Percentiles rank a stretch among this genome's conserved stretches.
These are phyloP conservation scores for Athelia sp. DNA, from an alignment of 1,284 basidiomycete species.

Conservation along the genomic window DNA sequence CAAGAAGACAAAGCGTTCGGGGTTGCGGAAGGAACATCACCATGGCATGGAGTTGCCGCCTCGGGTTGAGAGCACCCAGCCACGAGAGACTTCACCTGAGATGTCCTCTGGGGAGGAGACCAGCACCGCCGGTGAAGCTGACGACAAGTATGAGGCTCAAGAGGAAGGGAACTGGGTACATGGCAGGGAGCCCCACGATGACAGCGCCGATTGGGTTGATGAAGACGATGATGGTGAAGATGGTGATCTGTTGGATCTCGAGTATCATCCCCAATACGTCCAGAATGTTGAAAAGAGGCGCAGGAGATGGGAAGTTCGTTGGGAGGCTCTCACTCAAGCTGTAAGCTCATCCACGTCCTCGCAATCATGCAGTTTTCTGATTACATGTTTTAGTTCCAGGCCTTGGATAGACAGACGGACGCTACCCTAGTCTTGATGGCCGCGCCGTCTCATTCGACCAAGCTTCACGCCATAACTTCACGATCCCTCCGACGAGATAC, in stretches of 20 bases:
- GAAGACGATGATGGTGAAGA: constrained; percentile 65
- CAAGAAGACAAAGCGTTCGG: constrained; percentile 31
- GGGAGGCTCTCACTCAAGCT: constrained; percentile 67
- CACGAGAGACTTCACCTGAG: constrained; percentile 73
- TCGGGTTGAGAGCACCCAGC: constrained; percentile 75
- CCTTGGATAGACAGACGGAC: constrained; percentile 73
- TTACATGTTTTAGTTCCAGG: constrained; percentile 54
- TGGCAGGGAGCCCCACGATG: constrained; percentile 28
- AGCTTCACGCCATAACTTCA: constrained; percentile 57
- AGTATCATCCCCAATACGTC: constrained; percentile 70
- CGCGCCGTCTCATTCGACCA: constrained; percentile 64
- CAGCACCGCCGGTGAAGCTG: constrained; percentile 38
- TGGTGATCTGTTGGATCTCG: constrained; percentile 67
- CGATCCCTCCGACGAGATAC: constrained; percentile 60
- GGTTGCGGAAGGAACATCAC: constrained; percentile 17
- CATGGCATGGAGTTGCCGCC: constrained; percentile 53
- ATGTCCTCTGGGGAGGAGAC: constrained; percentile 47
- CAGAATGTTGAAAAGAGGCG: constrained; percentile 60
- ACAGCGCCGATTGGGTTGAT: constrained; percentile 66
- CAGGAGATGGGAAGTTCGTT: constrained; percentile 65
- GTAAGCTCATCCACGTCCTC: constrained; percentile 31
- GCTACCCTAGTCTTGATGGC: constrained; percentile 69
- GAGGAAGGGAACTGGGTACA: constrained; percentile 34
- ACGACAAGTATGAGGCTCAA: constrained; percentile 32
- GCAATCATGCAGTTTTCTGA: constrained; percentile 1